Evolutionary conservation across 805 yeast species (phyloP).

Genomic region (Candida xyloterini): DNA sequence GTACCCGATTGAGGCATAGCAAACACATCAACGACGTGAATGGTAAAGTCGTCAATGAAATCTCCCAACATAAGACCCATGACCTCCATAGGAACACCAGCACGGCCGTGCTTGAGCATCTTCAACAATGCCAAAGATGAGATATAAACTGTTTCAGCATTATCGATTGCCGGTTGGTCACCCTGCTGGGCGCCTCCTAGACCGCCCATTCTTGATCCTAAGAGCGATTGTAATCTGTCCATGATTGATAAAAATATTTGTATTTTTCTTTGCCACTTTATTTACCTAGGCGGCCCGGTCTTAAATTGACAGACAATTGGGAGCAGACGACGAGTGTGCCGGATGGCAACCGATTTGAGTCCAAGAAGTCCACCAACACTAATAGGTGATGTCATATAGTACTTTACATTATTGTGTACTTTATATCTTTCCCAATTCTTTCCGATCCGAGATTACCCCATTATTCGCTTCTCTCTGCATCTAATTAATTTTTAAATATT

Average conservation of each 20-base stretch:
- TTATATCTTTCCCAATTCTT: no score
- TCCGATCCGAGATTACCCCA: neutral
- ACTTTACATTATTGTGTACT: no score
- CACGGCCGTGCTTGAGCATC: conserved; percentile 97
- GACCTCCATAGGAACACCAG: conserved; percentile 75
- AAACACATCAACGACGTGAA: conserved; percentile 95
- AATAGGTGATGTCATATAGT: no score
- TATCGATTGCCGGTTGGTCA: conserved; percentile 86
- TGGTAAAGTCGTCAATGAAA: conserved; percentile 94
- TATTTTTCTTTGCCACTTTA: conserved; percentile 11
- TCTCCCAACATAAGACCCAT: conserved; percentile 99
- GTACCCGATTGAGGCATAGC: conserved; percentile 99
- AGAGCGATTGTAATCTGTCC: conserved; percentile 34
- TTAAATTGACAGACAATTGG: conserved; percentile 3
- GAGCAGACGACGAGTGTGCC: neutral
- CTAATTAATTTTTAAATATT: neutral
- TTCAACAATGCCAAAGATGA: conserved; percentile 92
- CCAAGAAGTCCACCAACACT: no score
- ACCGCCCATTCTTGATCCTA: conserved; percentile 35
- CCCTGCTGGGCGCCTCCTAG: conserved; percentile 30
- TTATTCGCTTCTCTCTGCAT: neutral
- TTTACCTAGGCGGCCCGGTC: conserved; percentile 1
- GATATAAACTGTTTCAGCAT: conserved; percentile 93
- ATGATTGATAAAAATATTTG: conserved; percentile 12
- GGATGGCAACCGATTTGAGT: no score